Conservation (phyloP, 2,329 filamentous ascomycete genomes). For the Blastomyces emzantsi region DNA sequence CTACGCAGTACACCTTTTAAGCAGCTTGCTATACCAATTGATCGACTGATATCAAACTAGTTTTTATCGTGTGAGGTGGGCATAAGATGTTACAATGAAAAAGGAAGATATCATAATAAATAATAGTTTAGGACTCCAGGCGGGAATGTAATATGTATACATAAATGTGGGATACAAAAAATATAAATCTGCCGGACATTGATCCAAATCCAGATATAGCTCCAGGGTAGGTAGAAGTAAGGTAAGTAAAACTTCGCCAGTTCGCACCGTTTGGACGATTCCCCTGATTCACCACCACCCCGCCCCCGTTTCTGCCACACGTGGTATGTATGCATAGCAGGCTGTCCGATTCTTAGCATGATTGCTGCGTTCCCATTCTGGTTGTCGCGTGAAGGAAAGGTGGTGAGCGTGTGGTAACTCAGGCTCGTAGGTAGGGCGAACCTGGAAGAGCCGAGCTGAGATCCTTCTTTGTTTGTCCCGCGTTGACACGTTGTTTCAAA, state of each 20-base stretch:
- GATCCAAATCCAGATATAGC: background rate
- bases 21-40: background rate
- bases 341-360: background rate
- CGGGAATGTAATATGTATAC: too few species aligned
- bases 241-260: background rate
- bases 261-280: background rate
- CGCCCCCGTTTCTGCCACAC: background rate
- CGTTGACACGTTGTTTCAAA: background rate
- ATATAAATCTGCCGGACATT: background rate
- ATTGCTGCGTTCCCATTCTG: background rate
- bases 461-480: background rate
- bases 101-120: background rate
- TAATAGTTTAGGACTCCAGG: too few species aligned
- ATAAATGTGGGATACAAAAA: too few species aligned
- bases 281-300: background rate
- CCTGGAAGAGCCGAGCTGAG: background rate
- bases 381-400: background rate
- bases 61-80: background rate
- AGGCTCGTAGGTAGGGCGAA: background rate
- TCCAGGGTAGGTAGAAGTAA: background rate
- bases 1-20: background rate
- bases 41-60: background rate
- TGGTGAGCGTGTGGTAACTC: background rate
- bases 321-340: background rate
- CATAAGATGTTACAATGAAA: background rate